These are phyloP conservation scores for Podospora pseudopauciseta DNA, from an alignment of 495 filamentous ascomycete genomes.

Conservation along the genomic window DNA sequence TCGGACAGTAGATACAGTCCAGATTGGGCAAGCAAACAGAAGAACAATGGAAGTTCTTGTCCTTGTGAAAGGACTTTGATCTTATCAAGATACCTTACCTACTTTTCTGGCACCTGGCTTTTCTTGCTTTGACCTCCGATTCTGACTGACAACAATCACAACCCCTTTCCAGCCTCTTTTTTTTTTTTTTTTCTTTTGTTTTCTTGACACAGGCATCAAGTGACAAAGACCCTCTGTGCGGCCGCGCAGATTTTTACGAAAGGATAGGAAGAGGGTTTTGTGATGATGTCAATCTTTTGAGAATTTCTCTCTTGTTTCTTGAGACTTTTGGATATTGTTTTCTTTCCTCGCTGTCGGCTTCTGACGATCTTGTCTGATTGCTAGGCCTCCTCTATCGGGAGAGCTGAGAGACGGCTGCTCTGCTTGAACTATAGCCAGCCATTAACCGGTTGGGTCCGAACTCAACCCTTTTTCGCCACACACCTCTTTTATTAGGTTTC, in stretches of 20 bases:
- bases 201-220: neutral
- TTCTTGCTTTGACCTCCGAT: neutral
- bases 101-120: neutral
- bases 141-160: neutral
- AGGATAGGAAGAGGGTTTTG: neutral
- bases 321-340: neutral
- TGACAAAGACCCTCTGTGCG: neutral
- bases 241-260: neutral
- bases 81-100: neutral
- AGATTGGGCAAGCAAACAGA: neutral
- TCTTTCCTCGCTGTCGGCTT: neutral
- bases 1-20: neutral
- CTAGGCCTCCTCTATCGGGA: neutral
- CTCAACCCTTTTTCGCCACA: neutral
- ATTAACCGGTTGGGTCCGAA: neutral
- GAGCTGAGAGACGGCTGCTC: neutral
- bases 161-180: neutral
- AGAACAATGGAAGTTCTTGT: neutral
- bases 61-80: neutral
- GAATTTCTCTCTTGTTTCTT: neutral
- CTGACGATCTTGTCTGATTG: neutral
- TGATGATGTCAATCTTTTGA: slow-evolving; percentile 3
- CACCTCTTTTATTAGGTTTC: neutral
- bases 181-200: too few relatives aligned
- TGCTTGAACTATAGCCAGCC: neutral